These are phyloP conservation scores for Cytospora piceicola DNA, from an alignment of 2,329 filamentous ascomycete species.

Conservation along the genomic window DNA sequence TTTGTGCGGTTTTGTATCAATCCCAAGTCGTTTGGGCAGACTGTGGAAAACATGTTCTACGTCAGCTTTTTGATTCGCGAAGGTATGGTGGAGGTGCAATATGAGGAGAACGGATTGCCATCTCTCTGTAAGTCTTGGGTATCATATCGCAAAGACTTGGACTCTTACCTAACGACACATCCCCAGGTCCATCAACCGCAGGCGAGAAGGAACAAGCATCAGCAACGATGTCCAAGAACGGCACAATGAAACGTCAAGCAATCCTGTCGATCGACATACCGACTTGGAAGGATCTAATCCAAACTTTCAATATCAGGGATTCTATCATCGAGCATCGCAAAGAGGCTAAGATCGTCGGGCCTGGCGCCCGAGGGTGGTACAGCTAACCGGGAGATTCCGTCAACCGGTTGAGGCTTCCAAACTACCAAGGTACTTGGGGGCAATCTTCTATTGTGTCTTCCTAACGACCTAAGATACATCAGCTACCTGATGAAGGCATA, in stretches of 20 bases:
- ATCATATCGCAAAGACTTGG: neutral
- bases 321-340: slow-evolving; percentile 83
- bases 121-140: slow-evolving; percentile 68
- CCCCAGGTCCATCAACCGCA: slow-evolving; percentile 11
- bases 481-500: neutral
- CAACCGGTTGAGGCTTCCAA: slow-evolving; percentile 2
- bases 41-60: slow-evolving; percentile 96
- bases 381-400: slow-evolving; percentile 38
- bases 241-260: slow-evolving; percentile 76
- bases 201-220: slow-evolving; percentile 47
- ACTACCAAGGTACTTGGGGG: neutral
- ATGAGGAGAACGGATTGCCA: slow-evolving; percentile 76
- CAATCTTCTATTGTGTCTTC: too few relatives aligned
- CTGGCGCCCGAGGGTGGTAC: slow-evolving; percentile 69
- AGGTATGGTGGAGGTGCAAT: slow-evolving; percentile 73
- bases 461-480: neutral
- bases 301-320: slow-evolving; percentile 75
- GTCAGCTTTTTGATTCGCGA: slow-evolving; percentile 92
- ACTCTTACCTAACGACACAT: neutral
- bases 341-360: slow-evolving; percentile 56
- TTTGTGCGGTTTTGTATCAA: slow-evolving; percentile 90
- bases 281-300: slow-evolving; percentile 78
- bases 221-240: slow-evolving; percentile 48
- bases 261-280: slow-evolving; percentile 86
- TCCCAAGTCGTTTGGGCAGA: slow-evolving; percentile 88